These are phyloP conservation scores for Periconia sp. DNA, from an alignment of 2,329 filamentous ascomycete species.

Conservation along the genomic window DNA sequence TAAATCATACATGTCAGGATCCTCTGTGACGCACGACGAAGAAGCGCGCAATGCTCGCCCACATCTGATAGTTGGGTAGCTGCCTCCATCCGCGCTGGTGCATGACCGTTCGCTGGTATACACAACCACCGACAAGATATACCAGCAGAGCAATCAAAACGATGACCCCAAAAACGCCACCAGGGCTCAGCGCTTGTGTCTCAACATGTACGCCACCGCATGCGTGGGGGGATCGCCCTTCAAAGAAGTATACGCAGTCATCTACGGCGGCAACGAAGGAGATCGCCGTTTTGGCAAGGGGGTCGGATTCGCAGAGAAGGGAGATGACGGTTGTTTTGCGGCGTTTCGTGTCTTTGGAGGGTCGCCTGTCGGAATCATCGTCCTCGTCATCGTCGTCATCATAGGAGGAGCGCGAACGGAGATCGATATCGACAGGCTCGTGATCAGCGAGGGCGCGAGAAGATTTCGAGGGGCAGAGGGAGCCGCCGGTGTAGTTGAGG, in stretches of 20 bases:
- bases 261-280: slow-evolving; percentile 90
- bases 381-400: slow-evolving; percentile 41
- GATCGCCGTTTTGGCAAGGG: slow-evolving; percentile 70
- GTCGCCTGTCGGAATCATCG: slow-evolving; percentile 41
- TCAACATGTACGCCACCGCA: slow-evolving; percentile 73
- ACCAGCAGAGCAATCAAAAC: slow-evolving; percentile 77
- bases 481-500: slow-evolving; percentile 59
- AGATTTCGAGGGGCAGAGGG: slow-evolving; percentile 50
- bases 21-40: slow-evolving; percentile 70
- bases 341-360: slow-evolving; percentile 61
- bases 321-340: slow-evolving; percentile 87
- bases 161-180: slow-evolving; percentile 87
- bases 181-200: slow-evolving; percentile 68
- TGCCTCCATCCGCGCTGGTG: slow-evolving; percentile 96
- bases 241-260: slow-evolving; percentile 95
- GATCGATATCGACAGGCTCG: slow-evolving; percentile 26
- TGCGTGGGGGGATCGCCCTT: slow-evolving; percentile 83
- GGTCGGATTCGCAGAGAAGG: slow-evolving; percentile 89
- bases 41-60: slow-evolving; percentile 86
- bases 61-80: slow-evolving; percentile 90
- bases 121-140: slow-evolving; percentile 89
- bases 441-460: slow-evolving; percentile 24
- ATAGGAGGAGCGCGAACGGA: not conserved
- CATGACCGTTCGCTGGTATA: slow-evolving; percentile 93
- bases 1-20: not conserved